A percentile compares a stretch with the other conserved stretches of the same genome.
These are phyloP conservation scores for Geotrichum cucujoidarum DNA, from an alignment of 1,139 yeast species.

Conservation along the genomic window DNA sequence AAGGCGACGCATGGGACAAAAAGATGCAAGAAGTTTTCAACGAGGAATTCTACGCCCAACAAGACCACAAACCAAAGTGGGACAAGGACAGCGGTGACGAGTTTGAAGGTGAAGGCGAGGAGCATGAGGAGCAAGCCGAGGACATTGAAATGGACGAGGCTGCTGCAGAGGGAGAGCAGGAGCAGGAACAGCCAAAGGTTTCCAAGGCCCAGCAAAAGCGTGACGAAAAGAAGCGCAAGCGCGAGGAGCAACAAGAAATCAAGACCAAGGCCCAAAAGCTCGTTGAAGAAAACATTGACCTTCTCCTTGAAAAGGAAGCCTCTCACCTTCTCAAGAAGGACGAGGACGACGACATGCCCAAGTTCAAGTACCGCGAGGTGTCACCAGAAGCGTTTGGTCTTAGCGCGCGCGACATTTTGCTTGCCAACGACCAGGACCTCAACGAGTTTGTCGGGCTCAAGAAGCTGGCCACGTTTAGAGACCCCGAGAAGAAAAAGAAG, in stretches of 20 bases:
- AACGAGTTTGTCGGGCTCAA: slow-evolving; percentile 82
- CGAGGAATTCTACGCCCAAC: slow-evolving; percentile 66
- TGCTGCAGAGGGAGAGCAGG: slow-evolving; percentile 27
- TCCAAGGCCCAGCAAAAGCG: slow-evolving; percentile 31
- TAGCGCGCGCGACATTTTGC: slow-evolving; percentile 75
- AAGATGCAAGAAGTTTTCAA: slow-evolving; percentile 81
- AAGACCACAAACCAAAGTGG: slow-evolving; percentile 46
- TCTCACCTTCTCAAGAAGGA: slow-evolving; percentile 20
- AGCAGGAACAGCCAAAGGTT: slow-evolving; percentile 25
- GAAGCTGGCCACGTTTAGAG: slow-evolving; percentile 89
- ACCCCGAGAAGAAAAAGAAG: slow-evolving; percentile 63
- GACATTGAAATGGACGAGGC: slow-evolving; percentile 34
- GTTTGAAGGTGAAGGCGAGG: slow-evolving; percentile 32
- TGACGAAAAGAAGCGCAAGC: slow-evolving; percentile 53
- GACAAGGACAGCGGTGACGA: slow-evolving; percentile 39
- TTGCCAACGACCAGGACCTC: slow-evolving; percentile 83
- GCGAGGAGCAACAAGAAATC: slow-evolving; percentile 57
- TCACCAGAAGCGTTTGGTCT: slow-evolving; percentile 93
- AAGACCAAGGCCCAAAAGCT: slow-evolving; percentile 67
- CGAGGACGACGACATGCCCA: slow-evolving; percentile 51
- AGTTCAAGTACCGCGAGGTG: slow-evolving; percentile 85
- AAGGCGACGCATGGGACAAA: slow-evolving; percentile 86
- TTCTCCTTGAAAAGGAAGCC: slow-evolving; percentile 32
- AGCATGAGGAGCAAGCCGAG: slow-evolving; percentile 26
- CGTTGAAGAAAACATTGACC: slow-evolving; percentile 50